Evolutionary conservation across 495 filamentous ascomycete genomes (phyloP).

Genomic region (Penicillium steckii): DNA sequence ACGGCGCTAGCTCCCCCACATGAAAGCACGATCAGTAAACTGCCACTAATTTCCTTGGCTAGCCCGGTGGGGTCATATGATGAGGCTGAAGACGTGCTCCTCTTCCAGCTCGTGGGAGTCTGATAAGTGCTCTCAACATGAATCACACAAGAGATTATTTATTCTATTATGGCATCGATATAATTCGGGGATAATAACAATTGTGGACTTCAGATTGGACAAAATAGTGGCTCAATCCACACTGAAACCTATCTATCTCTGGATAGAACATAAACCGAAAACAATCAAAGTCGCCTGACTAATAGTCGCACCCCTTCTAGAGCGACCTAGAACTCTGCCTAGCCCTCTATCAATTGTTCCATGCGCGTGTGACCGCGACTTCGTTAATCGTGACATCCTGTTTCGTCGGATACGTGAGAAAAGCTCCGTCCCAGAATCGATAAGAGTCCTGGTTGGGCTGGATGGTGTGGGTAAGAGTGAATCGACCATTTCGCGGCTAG

Average conservation of each 20-base stretch:
- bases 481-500: constrained; percentile 13
- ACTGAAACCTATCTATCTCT: neutral
- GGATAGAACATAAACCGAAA: neutral
- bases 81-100: too few species aligned
- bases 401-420: constrained; percentile 25
- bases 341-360: constrained; percentile 24
- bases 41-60: too few species aligned
- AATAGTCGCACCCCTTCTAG: neutral
- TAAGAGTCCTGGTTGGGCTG: constrained; percentile 26
- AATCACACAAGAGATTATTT: neutral
- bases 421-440: constrained; percentile 16
- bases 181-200: neutral
- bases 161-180: neutral
- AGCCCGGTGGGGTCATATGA: too few species aligned
- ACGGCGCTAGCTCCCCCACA: neutral
- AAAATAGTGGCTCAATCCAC: neutral
- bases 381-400: constrained; percentile 26
- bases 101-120: too few species aligned
- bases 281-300: neutral
- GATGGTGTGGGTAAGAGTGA: constrained; percentile 32
- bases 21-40: neutral
- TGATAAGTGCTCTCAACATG: neutral
- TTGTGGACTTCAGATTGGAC: neutral
- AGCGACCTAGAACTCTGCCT: constrained; percentile 17
- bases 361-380: constrained; percentile 31